phyloP scores from a whole-genome alignment of 257 asterid genomes.

The Rubia yunnanensis region DNA sequence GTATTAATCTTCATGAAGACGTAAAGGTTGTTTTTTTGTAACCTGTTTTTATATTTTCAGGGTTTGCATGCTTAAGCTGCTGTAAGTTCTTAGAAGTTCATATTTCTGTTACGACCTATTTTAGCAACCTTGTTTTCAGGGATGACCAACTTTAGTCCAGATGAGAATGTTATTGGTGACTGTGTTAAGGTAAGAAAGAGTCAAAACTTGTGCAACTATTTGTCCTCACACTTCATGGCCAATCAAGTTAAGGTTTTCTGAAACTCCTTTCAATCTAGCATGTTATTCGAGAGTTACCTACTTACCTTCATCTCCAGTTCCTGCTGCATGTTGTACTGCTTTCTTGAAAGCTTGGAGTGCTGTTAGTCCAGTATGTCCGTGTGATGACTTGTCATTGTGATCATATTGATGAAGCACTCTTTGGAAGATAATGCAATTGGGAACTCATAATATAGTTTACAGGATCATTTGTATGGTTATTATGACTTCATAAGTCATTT shows the following conservation, averaged over 20 bases:
- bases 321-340: conserved; percentile 93
- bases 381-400: not conserved
- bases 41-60: too few relatives aligned
- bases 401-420: not conserved
- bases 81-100: not conserved
- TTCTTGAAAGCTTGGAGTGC: conserved; percentile 87
- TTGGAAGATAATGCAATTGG: not conserved
- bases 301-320: conserved; percentile 99
- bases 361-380: conserved; percentile 5
- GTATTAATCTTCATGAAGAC: too few relatives aligned
- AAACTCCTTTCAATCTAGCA: conserved; percentile 44
- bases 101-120: not conserved
- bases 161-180: conserved; percentile 86
- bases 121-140: conserved; percentile 28
- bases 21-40: too few relatives aligned
- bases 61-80: too few relatives aligned
- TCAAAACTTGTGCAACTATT: not conserved
- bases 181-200: conserved; percentile 57
- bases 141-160: conserved; percentile 56
- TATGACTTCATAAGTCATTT: not conserved
- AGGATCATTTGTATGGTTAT: not conserved
- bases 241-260: conserved; percentile 16
- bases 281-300: conserved; percentile 87
- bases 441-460: not conserved
- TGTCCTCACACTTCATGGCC: not conserved